Evolutionary conservation across 1,284 basidiomycete genomes (phyloP), one percentile per base, ranked within the genome.

Genomic region (Trametes polyzona): DNA sequence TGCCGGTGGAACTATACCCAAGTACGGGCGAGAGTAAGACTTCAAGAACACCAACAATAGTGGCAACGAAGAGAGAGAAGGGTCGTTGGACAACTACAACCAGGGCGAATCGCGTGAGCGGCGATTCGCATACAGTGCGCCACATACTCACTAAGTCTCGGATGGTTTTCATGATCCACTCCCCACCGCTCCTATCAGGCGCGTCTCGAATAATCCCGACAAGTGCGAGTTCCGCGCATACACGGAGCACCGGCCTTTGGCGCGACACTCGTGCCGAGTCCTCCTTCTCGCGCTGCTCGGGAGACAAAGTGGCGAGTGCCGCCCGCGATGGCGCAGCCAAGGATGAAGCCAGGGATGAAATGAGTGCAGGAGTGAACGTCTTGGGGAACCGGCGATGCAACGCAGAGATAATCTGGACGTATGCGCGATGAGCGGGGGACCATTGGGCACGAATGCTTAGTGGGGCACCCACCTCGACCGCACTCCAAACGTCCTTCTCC

Each of bases 271-370:
- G 83, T 14, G 86, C 77, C 49, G 84, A 79, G 63, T 99, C 96
- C 59, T 99, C 97, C 73, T 95, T 96, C 71, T 99, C 97, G 51
- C 88, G 86, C 68, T 98, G 93, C 64, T 97, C 95, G 1, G 80
- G 74, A 14, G 84, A 74, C 33, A 91, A 70, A 14, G 80, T 77
- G n/a, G 84, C 76, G 50, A 93, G 72, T 8, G 84, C 73, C 17
- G 83, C 72, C 40, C 84, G 81, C 29, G 83, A 76, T 0, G 91
- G 84, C 5, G 90, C 78, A 6, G 83, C 80, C 23, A 99, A 81
- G 8, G 89, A 82, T 2, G 81, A 70, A 17, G 87, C 73, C 2
- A 99, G 78, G 12, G 83, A 76, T 8, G 83, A 74, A 1, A 93
- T 74, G 23, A 98, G 76, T 0, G 83, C 81, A 1, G 88, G 86